Percentiles rank a stretch among this genome's conserved stretches.
These are phyloP conservation scores for Aaosphaeria arxii DNA, from an alignment of 2,329 filamentous ascomycete species.

Conservation along the genomic window DNA sequence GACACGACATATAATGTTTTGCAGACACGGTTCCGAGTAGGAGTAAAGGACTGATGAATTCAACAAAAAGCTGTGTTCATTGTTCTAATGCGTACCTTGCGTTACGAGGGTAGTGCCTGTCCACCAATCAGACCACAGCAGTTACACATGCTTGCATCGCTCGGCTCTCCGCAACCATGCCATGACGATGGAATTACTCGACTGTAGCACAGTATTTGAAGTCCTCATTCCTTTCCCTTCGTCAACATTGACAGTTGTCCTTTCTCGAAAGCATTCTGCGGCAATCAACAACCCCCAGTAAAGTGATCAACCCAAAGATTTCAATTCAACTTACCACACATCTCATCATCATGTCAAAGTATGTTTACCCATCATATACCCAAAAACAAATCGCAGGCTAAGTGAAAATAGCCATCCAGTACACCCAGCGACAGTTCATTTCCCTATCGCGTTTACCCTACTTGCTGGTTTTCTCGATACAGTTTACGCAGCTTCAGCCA, in stretches of 20 bases:
- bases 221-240: background rate
- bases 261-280: background rate
- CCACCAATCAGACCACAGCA: too few relatives aligned
- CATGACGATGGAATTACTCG: background rate
- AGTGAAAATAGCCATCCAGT: slow-evolving; percentile 36
- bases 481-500: slow-evolving; percentile 31
- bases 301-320: too few relatives aligned
- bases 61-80: too few relatives aligned
- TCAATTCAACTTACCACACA: too few relatives aligned
- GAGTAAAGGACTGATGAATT: too few relatives aligned
- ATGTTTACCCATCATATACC: background rate
- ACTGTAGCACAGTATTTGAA: background rate
- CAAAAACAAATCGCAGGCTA: background rate
- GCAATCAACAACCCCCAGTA: too few relatives aligned
- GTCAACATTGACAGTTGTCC: background rate
- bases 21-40: too few relatives aligned
- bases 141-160: background rate
- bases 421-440: slow-evolving; percentile 48
- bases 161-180: slow-evolving; percentile 1
- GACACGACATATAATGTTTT: too few relatives aligned
- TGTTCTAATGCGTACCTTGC: too few relatives aligned
- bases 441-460: slow-evolving; percentile 45
- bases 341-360: too few relatives aligned
- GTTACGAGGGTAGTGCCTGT: too few relatives aligned
- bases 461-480: slow-evolving; percentile 43